A percentile compares a stretch with the other conserved stretches of the same genome.
Evolutionary conservation across 495 filamentous ascomycete genomes (phyloP).

Genomic region (Aspergillus wentii): DNA sequence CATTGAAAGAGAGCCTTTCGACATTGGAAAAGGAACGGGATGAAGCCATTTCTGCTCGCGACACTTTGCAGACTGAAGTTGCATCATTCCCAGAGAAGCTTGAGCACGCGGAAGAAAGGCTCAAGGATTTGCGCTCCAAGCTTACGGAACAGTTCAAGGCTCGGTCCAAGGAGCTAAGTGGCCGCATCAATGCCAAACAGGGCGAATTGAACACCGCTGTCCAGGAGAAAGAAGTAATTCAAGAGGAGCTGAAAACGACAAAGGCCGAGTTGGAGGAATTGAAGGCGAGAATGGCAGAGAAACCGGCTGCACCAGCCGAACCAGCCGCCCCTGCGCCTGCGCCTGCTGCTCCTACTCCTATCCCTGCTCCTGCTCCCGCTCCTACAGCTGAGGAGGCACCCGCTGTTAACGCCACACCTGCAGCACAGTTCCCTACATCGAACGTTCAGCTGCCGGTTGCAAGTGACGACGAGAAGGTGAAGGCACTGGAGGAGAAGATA

Average conservation of each 20-base stretch:
- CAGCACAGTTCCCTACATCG: constrained; percentile 32
- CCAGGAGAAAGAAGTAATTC: constrained; percentile 48
- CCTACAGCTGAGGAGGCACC: constrained; percentile 14
- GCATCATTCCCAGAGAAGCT: constrained; percentile 47
- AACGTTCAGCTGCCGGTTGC: constrained; percentile 17
- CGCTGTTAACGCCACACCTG: constrained; percentile 31
- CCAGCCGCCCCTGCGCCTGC: not conserved
- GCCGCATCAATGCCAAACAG: constrained; percentile 47
- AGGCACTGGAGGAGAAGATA: constrained; percentile 41
- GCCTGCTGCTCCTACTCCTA: constrained; percentile 4
- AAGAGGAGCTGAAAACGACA: constrained; percentile 41
- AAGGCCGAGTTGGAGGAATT: constrained; percentile 37
- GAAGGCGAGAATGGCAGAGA: constrained; percentile 31
- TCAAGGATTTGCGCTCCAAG: constrained; percentile 42
- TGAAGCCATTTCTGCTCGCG: constrained; percentile 52
- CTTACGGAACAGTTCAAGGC: constrained; percentile 60
- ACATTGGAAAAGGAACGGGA: constrained; percentile 68
- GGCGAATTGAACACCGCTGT: constrained; percentile 34
- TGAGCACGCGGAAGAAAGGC: constrained; percentile 43
- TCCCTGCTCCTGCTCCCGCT: constrained; percentile 1
- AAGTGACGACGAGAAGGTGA: constrained; percentile 31
- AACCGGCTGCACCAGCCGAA: constrained; percentile 15
- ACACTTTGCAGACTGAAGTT: constrained; percentile 50
- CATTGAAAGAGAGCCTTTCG: constrained; percentile 65
- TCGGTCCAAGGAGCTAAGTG: constrained; percentile 45